Percentiles rank a stretch among this genome's conserved stretches.
phyloP scores from a whole-genome alignment of 192 early-diverging fungal species.

The Entomortierella beljakovae region DNA sequence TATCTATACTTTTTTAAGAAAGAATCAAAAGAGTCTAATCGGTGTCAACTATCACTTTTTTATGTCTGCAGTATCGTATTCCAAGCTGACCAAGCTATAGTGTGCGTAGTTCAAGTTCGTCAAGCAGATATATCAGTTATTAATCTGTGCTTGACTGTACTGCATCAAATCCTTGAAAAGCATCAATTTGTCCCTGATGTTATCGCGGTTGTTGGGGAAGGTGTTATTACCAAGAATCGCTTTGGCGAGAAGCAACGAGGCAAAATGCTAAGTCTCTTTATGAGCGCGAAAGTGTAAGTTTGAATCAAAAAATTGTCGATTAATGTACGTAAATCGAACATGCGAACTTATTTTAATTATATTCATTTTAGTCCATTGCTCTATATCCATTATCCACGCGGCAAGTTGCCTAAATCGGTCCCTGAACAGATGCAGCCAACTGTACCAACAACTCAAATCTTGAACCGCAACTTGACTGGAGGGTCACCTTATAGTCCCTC shows the following conservation, averaged over 20 bases:
- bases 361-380: conserved; percentile 32
- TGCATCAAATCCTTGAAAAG: conserved; percentile 75
- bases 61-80: conserved; percentile 47
- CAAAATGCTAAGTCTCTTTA: conserved; percentile 55
- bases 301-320: neutral
- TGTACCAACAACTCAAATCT: conserved; percentile 27
- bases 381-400: conserved; percentile 51
- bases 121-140: conserved; percentile 53
- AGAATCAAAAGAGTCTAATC: too few species aligned
- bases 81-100: conserved; percentile 55
- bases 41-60: conserved; percentile 9
- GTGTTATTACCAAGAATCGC: conserved; percentile 70
- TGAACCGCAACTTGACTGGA: conserved; percentile 13
- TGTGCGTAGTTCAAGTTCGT: conserved; percentile 51
- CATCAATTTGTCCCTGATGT: conserved; percentile 80
- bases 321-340: neutral
- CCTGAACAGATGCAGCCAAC: conserved; percentile 49
- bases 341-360: neutral
- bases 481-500: conserved; percentile 24
- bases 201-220: conserved; percentile 69
- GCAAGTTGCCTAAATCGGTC: conserved; percentile 38
- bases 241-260: conserved; percentile 73
- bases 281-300: conserved; percentile 53
- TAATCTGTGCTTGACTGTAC: conserved; percentile 67
- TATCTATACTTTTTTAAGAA: too few species aligned